Base-by-base conservation (phyloP, 164 flowering plant species). In the Vitis rupestris region DNA sequence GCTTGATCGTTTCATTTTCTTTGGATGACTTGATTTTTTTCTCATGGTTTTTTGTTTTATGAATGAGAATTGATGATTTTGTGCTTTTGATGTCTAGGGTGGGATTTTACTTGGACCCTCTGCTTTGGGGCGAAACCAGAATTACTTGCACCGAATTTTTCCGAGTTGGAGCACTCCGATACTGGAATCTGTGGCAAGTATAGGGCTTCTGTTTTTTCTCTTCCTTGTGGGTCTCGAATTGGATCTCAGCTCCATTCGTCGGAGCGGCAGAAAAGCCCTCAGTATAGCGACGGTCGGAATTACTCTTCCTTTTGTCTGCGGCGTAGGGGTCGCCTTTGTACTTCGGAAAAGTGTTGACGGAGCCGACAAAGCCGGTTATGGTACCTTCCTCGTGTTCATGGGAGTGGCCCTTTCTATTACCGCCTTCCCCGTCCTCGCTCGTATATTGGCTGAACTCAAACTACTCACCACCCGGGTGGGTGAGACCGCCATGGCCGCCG, bases 51-150 rank as follows among this genome's bases (percentile, higher is more conserved):
- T 19, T 6, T 63, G 3, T 23, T 31, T 55, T 30, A 6, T 31
- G 7, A 31, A 6, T 31, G 44, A 6, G 44, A 31, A 31, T 31
- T 31, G 44, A 31, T 31, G 44, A 6, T 59, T 15, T 8, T 2
- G 10, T 23, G 3, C 7, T 44, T 79, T 53, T 67, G 7, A 31
- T 31, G 44, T 31, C 44, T 79, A 89, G 94, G 90, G 90, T 9
- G 94, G 94, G 50, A 81, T 89, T 51, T 10, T 89, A 15, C 76
- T 89, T 8, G 94, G 94, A 3, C 94, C 91, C 16, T 89, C 94
- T 1, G 83, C 78, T 0, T 61, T 89, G 0, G 94, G 94, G 2
- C 69, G 91, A 11, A 86, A 74, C 80, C n/a, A 74, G 53, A 52
- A 56, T 1, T 89, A 69, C 75, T 17, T 81, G 75, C 59, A 79